Percentiles rank a stretch among this genome's conserved stretches.
Evolutionary conservation across 441 rosid species (phyloP).

Genomic region (Erodium trifolium): DNA sequence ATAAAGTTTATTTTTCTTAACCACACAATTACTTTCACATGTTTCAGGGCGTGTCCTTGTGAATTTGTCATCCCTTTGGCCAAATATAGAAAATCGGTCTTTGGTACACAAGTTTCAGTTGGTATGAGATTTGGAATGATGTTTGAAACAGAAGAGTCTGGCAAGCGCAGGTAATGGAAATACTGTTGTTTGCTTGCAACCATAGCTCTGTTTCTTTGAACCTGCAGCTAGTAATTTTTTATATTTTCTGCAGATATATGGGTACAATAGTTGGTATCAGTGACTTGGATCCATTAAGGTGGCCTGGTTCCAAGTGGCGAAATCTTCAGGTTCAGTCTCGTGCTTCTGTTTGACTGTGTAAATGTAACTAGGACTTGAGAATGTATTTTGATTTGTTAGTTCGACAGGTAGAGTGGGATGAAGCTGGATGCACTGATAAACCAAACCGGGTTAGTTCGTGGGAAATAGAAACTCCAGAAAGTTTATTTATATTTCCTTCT

Average conservation of each 20-base stretch:
- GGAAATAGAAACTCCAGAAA: constrained; percentile 98
- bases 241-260: constrained; percentile 58
- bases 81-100: constrained; percentile 78
- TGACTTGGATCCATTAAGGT: constrained; percentile 86
- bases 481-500: constrained; percentile 90
- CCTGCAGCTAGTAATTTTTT: neutral
- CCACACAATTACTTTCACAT: neutral
- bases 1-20: neutral
- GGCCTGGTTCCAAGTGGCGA: constrained; percentile 99
- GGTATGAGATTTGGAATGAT: constrained; percentile 96
- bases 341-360: too few relatives aligned
- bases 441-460: constrained; percentile 89
- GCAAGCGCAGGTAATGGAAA: constrained; percentile 51
- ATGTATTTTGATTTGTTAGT: too few relatives aligned
- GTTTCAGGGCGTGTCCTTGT: constrained; percentile 71
- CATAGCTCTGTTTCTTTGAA: too few relatives aligned
- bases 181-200: neutral
- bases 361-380: too few relatives aligned
- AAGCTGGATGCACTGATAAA: constrained; percentile 88
- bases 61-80: constrained; percentile 97
- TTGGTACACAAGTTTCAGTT: constrained; percentile 54
- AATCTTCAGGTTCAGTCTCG: constrained; percentile 45
- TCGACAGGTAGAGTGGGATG: constrained; percentile 84
- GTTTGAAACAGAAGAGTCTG: constrained; percentile 98
- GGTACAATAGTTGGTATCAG: constrained; percentile 80